Evolutionary conservation across 208 protist species (phyloP), one percentile per base, ranked within the genome.

Genomic region (Kentomonas sorsogonicus): DNA sequence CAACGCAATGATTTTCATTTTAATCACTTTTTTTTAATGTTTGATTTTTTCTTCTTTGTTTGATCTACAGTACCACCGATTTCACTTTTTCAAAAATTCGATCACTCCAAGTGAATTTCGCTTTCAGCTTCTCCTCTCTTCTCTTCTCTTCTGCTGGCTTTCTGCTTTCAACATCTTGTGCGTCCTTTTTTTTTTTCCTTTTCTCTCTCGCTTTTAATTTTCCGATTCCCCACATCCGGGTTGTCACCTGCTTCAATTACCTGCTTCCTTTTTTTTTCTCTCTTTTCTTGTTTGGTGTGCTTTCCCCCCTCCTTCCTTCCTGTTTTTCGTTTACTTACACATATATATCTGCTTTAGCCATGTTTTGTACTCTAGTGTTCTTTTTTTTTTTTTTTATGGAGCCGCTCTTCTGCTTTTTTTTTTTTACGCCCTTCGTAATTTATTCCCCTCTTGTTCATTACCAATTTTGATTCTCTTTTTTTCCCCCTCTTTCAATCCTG

Each of bases 351-450:
- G n/a, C n/a, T n/a, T n/a, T n/a, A n/a, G n/a, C n/a, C n/a, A n/a
- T n/a, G n/a, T n/a, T n/a, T n/a, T n/a, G n/a, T n/a, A n/a, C n/a
- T n/a, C n/a, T n/a, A n/a, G n/a, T n/a, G n/a, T n/a, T n/a, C n/a
- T n/a, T 53, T 62, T 52, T 62, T 31, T 45, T 60, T 50, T 50
- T 22, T 31, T 57, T 57, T 44, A 43, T 29, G 7, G 16, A 57
- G 6, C 13, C 6, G 10, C 4, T 18, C 22, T 33, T 38, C 10
- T 11, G 7, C 51, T 33, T 51, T 60, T 18, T 53, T 23, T 51
- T 23, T 62, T 43, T 25, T 25, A 18, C n/a, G 16, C 7, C 30
- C 34, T 0, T 30, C 10, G 3, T 44, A 40, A 27, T 51, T 3
- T 13, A 15, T 46, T 33, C 20, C 41, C 13, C n/a, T 31, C 5